Evolutionary conservation across 108 stramenopile genomes (phyloP), one percentile per base, ranked within the genome.

Genomic region (Skeletonema menzelii): DNA sequence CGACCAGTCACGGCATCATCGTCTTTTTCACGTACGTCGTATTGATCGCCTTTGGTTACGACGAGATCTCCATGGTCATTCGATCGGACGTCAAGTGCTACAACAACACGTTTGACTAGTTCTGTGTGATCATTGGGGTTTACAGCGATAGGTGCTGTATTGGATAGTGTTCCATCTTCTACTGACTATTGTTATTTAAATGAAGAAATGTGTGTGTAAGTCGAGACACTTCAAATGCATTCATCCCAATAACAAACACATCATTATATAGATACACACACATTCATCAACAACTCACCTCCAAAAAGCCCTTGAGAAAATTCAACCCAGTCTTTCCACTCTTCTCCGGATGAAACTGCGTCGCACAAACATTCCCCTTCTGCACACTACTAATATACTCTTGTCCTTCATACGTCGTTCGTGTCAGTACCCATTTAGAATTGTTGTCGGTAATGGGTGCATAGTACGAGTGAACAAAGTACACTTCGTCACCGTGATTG

Each of bases 271-370:
- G 3, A 42, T 13, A 11, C 40, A 38, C 8, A 65, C n/a, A 55
- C 17, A 31, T 37, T 11, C n/a, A 38, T 20, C n/a, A 42, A 46
- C 27, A 35, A 73, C 89, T 78, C 62, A 74, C 83, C 82, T 91
- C 88, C 20, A 99, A 72, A 73, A 98, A 99, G 49, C 91, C 85
- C 72, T 84, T 82, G 42, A 99, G 62, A 7, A 98, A 86, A 40
- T 86, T 70, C 57, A 99, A 75, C 8, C 98, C 98, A 46, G 87
- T 85, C 59, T 56, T 66, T 4, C 97, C 97, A 76, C 94, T 95
- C 87, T 99, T 99, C 75, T 99, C 98, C 6, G 98, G 98, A 85
- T 99, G 98, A 67, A 99, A 99, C 77, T 99, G 98, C 47, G 93
- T 93, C 15, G 97, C 98, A 12, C 90, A 82, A 8, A 98, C 92